Percentiles rank a stretch among this genome's conserved stretches.
Conservation (phyloP, 768 basidiomycete genomes). For the Gloeophyllum trabeum region DNA sequence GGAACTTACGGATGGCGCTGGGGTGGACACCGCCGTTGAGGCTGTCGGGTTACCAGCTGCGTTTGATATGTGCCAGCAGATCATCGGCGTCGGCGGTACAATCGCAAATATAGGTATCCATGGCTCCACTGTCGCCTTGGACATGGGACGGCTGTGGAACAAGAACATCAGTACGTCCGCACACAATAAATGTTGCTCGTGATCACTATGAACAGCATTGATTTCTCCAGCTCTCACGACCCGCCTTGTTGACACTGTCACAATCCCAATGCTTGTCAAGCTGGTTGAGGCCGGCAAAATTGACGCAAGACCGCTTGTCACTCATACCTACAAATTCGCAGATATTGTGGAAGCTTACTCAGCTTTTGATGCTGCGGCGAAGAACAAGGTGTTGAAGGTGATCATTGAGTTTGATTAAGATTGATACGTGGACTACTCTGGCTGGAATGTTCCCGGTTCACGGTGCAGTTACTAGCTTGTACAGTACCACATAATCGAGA, state of each 20-base stretch:
- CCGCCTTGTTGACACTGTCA: constrained; percentile 12
- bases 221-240: constrained; percentile 11
- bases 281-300: constrained; percentile 12
- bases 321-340: constrained; percentile 12
- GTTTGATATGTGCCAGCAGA: constrained; percentile 14
- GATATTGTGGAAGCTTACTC: constrained; percentile 11
- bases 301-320: constrained; percentile 7
- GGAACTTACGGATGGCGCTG: constrained; percentile 13
- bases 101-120: constrained; percentile 17
- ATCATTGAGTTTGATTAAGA: constrained; percentile 11
- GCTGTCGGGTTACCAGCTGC: constrained; percentile 14
- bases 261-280: constrained; percentile 11
- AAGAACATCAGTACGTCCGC: constrained; percentile 11
- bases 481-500: too few species aligned
- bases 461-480: too few species aligned
- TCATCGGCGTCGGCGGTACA: constrained; percentile 14
- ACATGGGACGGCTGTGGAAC: constrained; percentile 16
- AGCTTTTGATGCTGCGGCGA: constrained; percentile 11
- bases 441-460: background rate
- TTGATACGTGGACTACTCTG: too few species aligned
- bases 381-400: constrained; percentile 13
- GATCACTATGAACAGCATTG: background rate
- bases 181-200: background rate
- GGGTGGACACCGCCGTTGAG: constrained; percentile 15
- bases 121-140: constrained; percentile 11